Conservation (phyloP, 1,284 basidiomycete genomes). For the Leccinum solheimii region DNA sequence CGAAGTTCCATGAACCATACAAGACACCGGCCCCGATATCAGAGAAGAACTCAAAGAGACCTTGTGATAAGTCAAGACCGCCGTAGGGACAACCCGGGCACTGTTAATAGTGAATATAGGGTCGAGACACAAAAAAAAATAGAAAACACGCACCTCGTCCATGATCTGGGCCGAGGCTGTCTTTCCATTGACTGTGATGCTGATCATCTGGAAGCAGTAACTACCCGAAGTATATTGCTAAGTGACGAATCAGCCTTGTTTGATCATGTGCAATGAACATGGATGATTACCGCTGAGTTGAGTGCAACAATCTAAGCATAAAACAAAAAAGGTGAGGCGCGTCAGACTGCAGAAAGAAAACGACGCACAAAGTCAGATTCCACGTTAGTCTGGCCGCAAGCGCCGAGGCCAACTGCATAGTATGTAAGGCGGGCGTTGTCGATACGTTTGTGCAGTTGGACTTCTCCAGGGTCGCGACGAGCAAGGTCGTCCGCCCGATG, state of each 20-base stretch:
- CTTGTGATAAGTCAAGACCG: conserved; percentile 35
- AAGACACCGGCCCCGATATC: conserved; percentile 42
- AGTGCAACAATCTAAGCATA: conserved; percentile 37
- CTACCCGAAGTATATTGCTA: conserved; percentile 44
- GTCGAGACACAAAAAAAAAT: background rate
- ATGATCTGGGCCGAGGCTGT: conserved; percentile 50
- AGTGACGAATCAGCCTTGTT: conserved; percentile 9
- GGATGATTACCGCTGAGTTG: conserved; percentile 24
- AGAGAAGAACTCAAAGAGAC: conserved; percentile 54
- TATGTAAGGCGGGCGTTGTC: conserved; percentile 29
- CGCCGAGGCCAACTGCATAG: conserved; percentile 32
- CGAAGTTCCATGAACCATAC: conserved; percentile 43
- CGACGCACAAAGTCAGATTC: conserved; percentile 29
- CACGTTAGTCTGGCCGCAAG: conserved; percentile 23
- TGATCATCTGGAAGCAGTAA: conserved; percentile 55
- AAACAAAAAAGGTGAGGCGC: conserved; percentile 1
- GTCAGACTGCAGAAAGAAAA: background rate
- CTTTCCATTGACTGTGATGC: conserved; percentile 56
- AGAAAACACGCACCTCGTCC: conserved; percentile 47
- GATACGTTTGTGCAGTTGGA: conserved; percentile 28
- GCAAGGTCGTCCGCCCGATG: conserved; percentile 28
- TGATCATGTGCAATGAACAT: background rate
- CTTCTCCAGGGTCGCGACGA: conserved; percentile 25
- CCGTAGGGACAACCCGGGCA: conserved; percentile 52
- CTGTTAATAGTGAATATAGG: conserved; percentile 23